These are phyloP conservation scores for Fraxinus angustifolia DNA, from an alignment of 305 asterid genomes.

Conservation along the genomic window DNA sequence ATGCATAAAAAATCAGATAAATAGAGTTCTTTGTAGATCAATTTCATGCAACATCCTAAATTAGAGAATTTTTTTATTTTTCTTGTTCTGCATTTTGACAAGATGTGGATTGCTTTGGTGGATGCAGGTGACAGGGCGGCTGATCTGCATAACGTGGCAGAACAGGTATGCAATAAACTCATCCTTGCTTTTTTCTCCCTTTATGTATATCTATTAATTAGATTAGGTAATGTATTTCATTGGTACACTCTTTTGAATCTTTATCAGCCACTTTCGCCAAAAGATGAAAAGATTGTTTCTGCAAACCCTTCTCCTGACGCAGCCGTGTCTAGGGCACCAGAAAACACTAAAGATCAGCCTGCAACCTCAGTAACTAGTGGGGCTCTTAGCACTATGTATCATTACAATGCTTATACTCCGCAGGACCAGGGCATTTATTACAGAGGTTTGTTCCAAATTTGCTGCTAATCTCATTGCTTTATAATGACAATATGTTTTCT, in stretches of 20 bases:
- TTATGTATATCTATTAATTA: conserved; percentile 26
- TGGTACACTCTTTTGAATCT: conserved; percentile 36
- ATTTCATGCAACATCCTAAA: background rate
- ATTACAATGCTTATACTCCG: conserved; percentile 53
- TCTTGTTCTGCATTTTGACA: conserved; percentile 6
- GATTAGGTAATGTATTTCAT: conserved; percentile 27
- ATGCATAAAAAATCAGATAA: background rate
- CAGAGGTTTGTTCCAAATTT: conserved; percentile 58
- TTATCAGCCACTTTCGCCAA: conserved; percentile 68
- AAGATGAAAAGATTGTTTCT: conserved; percentile 74
- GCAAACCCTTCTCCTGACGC: conserved; percentile 67
- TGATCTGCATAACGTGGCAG: conserved; percentile 68
- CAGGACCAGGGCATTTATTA: conserved; percentile 70
- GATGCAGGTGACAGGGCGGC: conserved; percentile 67
- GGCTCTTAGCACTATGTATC: conserved; percentile 42
- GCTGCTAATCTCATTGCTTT: conserved; percentile 18
- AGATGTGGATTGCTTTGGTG: conserved; percentile 25
- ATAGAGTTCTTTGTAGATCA: background rate
- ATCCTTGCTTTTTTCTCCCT: conserved; percentile 15
- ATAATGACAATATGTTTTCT: background rate
- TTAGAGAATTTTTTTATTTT: background rate
- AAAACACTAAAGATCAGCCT: conserved; percentile 56
- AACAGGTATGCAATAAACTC: conserved; percentile 50
- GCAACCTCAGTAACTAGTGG: conserved; percentile 60
- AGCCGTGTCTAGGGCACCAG: conserved; percentile 59